phyloP scores from a whole-genome alignment of 306 rosid genomes.

The Vigna trinervia region DNA sequence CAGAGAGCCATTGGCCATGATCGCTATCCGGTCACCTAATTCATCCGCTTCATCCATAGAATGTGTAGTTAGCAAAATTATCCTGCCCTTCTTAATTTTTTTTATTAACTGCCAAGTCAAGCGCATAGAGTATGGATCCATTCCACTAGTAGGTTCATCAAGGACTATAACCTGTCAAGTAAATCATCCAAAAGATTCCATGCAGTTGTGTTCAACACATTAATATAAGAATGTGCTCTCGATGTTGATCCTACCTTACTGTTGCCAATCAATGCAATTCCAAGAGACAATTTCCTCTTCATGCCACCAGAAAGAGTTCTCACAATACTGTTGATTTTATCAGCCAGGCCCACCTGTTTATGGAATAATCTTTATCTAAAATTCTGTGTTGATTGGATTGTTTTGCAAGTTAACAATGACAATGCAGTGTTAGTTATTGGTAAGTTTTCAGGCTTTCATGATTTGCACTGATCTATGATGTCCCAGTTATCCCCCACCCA shows the following conservation, averaged over 20 bases:
- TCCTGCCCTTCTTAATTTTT: constrained; percentile 90
- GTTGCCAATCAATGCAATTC: constrained; percentile 90
- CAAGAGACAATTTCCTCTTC: constrained; percentile 98
- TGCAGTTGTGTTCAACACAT: constrained; percentile 27
- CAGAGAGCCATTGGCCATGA: constrained; percentile 96
- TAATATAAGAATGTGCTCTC: constrained; percentile 28
- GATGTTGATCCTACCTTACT: constrained; percentile 74
- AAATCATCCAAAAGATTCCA: constrained; percentile 38
- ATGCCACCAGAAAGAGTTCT: constrained; percentile 94
- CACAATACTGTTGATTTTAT: constrained; percentile 77
- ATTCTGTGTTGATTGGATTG: constrained; percentile 27
- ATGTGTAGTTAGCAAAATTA: constrained; percentile 92
- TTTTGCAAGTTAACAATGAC: neutral
- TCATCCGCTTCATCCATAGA: constrained; percentile 99
- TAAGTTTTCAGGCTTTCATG: constrained; percentile 1
- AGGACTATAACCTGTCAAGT: constrained; percentile 82
- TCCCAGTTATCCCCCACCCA: neutral
- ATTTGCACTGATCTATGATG: neutral
- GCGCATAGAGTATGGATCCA: constrained; percentile 99
- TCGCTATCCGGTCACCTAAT: constrained; percentile 95
- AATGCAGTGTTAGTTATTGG: neutral
- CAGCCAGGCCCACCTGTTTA: constrained; percentile 93
- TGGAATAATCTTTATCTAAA: constrained; percentile 41
- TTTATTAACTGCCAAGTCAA: constrained; percentile 97
- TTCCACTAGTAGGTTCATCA: constrained; percentile 99